Percentiles rank a stretch among this genome's conserved stretches.
Conservation (phyloP, 305 asterid genomes). For the Fraxinus albicans region DNA sequence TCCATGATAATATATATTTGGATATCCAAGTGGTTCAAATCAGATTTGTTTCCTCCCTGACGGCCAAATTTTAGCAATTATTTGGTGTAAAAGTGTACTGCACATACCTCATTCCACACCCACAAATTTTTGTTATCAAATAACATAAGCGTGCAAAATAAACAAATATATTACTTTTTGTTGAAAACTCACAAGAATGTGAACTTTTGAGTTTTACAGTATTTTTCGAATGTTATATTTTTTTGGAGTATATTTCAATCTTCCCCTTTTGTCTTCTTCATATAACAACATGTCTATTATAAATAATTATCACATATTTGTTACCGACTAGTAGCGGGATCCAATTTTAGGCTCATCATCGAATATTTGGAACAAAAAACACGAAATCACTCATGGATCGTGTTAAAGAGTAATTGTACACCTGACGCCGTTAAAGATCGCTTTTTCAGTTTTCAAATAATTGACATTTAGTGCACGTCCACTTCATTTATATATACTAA, state of each 20-base stretch:
- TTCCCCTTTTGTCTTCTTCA: background rate
- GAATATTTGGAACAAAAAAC: background rate
- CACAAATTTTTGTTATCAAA: background rate
- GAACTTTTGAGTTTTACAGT: background rate
- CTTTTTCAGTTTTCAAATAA: background rate
- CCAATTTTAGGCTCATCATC: background rate
- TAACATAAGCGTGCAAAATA: background rate
- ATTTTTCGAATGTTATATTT: too few species aligned
- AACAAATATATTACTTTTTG: too few species aligned
- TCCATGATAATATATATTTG: background rate
- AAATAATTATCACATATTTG: background rate
- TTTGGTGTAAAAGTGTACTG: background rate
- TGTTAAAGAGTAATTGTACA: background rate
- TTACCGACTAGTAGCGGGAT: background rate
- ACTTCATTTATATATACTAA: background rate
- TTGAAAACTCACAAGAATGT: background rate
- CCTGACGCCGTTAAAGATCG: background rate
- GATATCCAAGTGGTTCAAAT: background rate
- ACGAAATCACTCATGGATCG: background rate
- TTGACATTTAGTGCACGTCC: background rate
- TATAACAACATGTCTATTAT: background rate
- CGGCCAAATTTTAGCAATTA: background rate
- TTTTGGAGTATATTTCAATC: background rate
- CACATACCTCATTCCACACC: background rate
- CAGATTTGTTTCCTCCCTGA: background rate